Base-by-base conservation (phyloP, 768 basidiomycete species). In the Agaricus subrufescens region DNA sequence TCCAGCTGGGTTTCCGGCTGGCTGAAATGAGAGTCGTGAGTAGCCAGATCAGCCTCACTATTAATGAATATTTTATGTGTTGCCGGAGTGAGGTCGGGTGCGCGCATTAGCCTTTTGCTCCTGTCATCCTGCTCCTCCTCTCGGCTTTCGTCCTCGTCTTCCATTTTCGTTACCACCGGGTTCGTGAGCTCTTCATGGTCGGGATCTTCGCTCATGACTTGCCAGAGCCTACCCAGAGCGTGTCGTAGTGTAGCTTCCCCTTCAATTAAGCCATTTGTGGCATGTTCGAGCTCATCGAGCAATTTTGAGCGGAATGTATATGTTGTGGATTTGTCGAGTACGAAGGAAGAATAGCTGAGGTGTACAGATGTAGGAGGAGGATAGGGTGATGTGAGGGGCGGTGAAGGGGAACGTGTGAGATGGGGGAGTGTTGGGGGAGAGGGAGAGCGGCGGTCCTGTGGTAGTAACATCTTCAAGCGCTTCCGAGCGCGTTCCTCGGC, bases 401-500 rank as follows among this genome's bases (percentile, higher is more conserved):
- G 91, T 0, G 89, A 88, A 19, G 79, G 76, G 10, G 88, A 86
- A 6, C 87, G 85, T 43, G 83, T 81, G 38, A 94, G 71, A 70
- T 94, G 91, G 25, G 91, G 82, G 15, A 94, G 76, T 23, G 75
- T 73, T 3, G 87, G 83, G 14, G 89, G 89, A 23, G 88, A 88
- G 34, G 85, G 82, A 2, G 88, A 87, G 46, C 87, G 81, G 60
- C 73, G 74, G 58, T 79, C 76, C 54, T 71, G 75, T 2, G 89
- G 86, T 12, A 92, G 67, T 26, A 93, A 60, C 39, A 82, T 71
- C 64, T 82, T 87, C 46, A 94, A 73, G 23, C 91, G 85, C 71
- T 91, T 91, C 60, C 91, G 79, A 38, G 91, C 89, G 54, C 87
- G 84, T 61, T 92, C 88, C 69, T 94, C 91, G 27, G 84, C 79